Evolutionary conservation across 176 grass and related monocot species (phyloP).

Genomic region (Oryza officinalis): DNA sequence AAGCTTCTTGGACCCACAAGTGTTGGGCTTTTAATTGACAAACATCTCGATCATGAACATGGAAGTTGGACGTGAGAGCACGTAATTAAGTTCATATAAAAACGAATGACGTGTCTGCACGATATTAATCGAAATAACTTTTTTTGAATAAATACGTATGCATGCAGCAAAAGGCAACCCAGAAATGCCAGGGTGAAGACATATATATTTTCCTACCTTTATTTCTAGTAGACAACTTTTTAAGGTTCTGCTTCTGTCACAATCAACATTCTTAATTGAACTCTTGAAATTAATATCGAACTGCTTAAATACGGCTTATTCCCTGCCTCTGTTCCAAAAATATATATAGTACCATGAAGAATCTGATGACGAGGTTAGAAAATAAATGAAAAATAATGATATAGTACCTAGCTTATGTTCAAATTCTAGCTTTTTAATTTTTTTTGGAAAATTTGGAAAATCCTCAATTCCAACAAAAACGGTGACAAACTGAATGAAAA

Average conservation of each 20-base stretch:
- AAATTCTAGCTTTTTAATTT: too few relatives aligned
- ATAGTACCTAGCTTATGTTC: too few relatives aligned
- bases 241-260: background rate
- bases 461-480: background rate
- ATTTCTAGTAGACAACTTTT: background rate
- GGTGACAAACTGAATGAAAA: background rate
- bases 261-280: background rate
- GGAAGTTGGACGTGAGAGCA: slow-evolving; percentile 10
- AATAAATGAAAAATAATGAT: too few relatives aligned
- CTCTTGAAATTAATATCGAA: background rate
- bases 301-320: background rate
- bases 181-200: background rate
- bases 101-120: background rate
- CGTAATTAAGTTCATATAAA: background rate
- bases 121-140: background rate
- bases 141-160: background rate
- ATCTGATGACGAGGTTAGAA: background rate
- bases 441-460: too few relatives aligned
- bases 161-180: background rate
- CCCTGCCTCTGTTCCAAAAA: background rate
- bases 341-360: background rate
- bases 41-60: background rate
- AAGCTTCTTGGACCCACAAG: background rate
- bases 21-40: slow-evolving; percentile 30
- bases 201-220: background rate